Evolutionary conservation across 352 stramenopile species (phyloP).

Genomic region (Globisporangium alternatum): DNA sequence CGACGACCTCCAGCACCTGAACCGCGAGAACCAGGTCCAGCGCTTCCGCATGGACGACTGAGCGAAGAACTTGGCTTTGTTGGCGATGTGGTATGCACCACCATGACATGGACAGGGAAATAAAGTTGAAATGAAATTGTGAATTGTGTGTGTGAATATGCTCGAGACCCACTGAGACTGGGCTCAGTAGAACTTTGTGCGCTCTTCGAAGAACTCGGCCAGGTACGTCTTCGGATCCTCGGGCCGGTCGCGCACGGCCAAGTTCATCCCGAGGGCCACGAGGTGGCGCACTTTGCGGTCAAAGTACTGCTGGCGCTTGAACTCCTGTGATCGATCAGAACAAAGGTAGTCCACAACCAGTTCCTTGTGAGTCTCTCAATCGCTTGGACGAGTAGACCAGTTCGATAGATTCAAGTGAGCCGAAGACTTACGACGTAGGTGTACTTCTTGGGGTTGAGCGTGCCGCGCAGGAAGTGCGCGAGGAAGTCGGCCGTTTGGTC

Average conservation of each 20-base stretch:
- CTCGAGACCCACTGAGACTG: not conserved
- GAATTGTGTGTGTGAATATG: not conserved
- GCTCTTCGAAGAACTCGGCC: conserved; percentile 64
- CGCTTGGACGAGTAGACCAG: not conserved
- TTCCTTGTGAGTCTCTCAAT: not conserved
- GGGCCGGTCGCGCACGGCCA: conserved; percentile 58
- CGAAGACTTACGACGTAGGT: conserved; percentile 53
- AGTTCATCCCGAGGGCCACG: conserved; percentile 59
- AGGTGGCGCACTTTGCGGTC: conserved; percentile 76
- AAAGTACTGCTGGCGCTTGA: conserved; percentile 68
- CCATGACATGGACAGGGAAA: too few relatives aligned
- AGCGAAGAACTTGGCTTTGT: not conserved
- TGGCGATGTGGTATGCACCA: not conserved
- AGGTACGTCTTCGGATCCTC: conserved; percentile 48
- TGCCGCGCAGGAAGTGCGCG: conserved; percentile 56
- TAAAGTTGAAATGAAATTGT: not conserved
- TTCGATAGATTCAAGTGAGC: not conserved
- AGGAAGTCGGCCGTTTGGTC: conserved; percentile 74
- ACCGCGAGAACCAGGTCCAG: conserved; percentile 44
- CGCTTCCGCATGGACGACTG: conserved; percentile 59
- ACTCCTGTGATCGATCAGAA: conserved; percentile 30
- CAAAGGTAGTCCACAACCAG: not conserved
- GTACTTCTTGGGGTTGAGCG: conserved; percentile 71
- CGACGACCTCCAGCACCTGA: conserved; percentile 58
- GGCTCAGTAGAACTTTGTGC: conserved; percentile 65